Percentiles rank a stretch among this genome's conserved stretches.
phyloP scores from a whole-genome alignment of 441 rosid genomes.

The Bocquillonia castaneifolia region DNA sequence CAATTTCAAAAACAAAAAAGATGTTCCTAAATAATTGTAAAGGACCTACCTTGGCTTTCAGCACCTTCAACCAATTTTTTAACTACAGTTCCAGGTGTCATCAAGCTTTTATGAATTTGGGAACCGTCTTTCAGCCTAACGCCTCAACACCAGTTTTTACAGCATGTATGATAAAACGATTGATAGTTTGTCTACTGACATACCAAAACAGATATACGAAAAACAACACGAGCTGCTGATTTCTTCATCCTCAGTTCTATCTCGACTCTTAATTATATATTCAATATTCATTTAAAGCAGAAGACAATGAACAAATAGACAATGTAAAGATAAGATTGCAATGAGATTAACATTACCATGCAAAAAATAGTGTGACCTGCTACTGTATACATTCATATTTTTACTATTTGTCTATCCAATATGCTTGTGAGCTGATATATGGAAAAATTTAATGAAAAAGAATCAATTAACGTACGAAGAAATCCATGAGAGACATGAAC shows the following conservation, averaged over 20 bases:
- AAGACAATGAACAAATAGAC: slow-evolving; percentile 15
- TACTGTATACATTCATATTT: slow-evolving; percentile 86
- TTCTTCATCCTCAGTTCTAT: slow-evolving; percentile 59
- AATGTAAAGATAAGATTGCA: slow-evolving; percentile 15
- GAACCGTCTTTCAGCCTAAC: slow-evolving; percentile 95
- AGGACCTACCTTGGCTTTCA: slow-evolving; percentile 76
- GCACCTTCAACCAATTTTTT: slow-evolving; percentile 94
- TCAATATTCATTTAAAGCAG: slow-evolving; percentile 22
- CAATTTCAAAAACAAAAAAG: slow-evolving; percentile 10
- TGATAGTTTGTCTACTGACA: slow-evolving; percentile 15
- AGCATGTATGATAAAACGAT: slow-evolving; percentile 29
- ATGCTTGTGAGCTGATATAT: slow-evolving; percentile 84
- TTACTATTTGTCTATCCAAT: slow-evolving; percentile 96
- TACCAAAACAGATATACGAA: slow-evolving; percentile 96
- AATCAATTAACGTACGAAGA: too few species aligned
- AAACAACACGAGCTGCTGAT: slow-evolving; percentile 66
- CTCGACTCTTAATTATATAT: slow-evolving; percentile 94
- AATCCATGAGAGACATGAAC: too few species aligned
- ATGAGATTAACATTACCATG: slow-evolving; percentile 53
- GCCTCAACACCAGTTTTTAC: slow-evolving; percentile 99
- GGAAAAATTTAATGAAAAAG: not conserved
- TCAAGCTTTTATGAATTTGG: slow-evolving; percentile 90
- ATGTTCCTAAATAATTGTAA: slow-evolving; percentile 13
- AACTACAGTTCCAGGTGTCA: slow-evolving; percentile 94
- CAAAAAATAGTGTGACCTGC: slow-evolving; percentile 97